Percentiles rank a stretch among this genome's conserved stretches.
These are phyloP conservation scores for Nitzschia sp. DNA, from an alignment of 108 stramenopile genomes.

Conservation along the genomic window DNA sequence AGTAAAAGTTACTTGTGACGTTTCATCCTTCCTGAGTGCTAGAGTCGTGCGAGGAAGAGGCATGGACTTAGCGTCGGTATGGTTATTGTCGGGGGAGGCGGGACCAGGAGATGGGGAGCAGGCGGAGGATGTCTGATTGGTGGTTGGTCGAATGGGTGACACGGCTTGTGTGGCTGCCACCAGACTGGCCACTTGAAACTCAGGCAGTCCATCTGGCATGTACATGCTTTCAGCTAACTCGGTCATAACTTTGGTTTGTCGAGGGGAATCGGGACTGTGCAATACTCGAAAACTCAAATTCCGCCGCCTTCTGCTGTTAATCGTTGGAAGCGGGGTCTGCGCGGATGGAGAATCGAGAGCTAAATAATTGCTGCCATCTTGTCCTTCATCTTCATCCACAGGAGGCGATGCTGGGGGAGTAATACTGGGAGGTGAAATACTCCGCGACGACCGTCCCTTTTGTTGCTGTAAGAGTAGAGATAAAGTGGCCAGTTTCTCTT, in stretches of 20 bases:
- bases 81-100: neutral
- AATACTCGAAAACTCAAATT: constrained; percentile 24
- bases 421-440: neutral
- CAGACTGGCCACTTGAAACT: neutral
- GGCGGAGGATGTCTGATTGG: too few species aligned
- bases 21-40: neutral
- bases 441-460: neutral
- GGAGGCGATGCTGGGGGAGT: constrained; percentile 21
- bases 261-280: neutral
- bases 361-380: neutral
- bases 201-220: constrained; percentile 3
- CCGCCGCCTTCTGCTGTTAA: constrained; percentile 1
- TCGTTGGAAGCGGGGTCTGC: neutral
- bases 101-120: neutral
- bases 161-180: neutral
- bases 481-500: constrained; percentile 48
- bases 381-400: neutral
- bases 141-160: neutral
- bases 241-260: neutral
- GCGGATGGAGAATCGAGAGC: constrained; percentile 22
- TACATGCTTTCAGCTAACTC: neutral
- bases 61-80: neutral
- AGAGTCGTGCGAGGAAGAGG: neutral
- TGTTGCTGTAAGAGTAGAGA: constrained; percentile 43
- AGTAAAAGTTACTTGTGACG: neutral